Evolutionary conservation across 1,139 yeast genomes (phyloP).

Genomic region (Hemisphaericaspora xylanilytica): DNA sequence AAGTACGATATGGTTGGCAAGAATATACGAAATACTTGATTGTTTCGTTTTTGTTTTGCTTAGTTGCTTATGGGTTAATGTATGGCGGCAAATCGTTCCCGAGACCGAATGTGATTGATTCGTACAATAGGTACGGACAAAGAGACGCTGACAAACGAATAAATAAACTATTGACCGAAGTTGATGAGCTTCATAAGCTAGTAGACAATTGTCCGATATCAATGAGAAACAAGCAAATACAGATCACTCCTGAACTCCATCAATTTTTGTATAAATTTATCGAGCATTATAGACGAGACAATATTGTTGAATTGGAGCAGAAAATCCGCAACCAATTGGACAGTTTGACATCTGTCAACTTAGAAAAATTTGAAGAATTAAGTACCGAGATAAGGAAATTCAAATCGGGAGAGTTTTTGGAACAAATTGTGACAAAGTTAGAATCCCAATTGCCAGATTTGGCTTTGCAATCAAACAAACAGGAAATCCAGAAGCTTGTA

Average conservation of each 20-base stretch:
- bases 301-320: conserved; percentile 1
- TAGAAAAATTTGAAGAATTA: conserved; percentile 7
- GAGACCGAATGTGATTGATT: too few species aligned
- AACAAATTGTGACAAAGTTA: conserved; percentile 21
- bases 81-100: conserved; percentile 1
- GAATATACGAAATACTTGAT: conserved; percentile 2
- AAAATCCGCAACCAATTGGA: conserved; percentile 4
- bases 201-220: conserved; percentile 25
- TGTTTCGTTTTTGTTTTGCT: neutral
- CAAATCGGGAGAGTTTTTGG: conserved; percentile 23
- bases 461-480: neutral
- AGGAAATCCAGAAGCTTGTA: conserved; percentile 5
- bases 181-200: neutral
- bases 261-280: conserved; percentile 35
- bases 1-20: conserved; percentile 5
- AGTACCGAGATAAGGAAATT: conserved; percentile 23
- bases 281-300: conserved; percentile 25
- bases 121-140: too few species aligned
- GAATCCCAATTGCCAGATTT: neutral
- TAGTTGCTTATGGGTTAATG: neutral
- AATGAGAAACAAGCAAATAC: conserved; percentile 34
- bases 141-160: neutral
- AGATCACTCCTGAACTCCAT: conserved; percentile 41
- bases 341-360: conserved; percentile 6
- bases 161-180: conserved; percentile 8